Evolutionary conservation across 805 yeast genomes (phyloP).

Genomic region (Lachancea fermentati): DNA sequence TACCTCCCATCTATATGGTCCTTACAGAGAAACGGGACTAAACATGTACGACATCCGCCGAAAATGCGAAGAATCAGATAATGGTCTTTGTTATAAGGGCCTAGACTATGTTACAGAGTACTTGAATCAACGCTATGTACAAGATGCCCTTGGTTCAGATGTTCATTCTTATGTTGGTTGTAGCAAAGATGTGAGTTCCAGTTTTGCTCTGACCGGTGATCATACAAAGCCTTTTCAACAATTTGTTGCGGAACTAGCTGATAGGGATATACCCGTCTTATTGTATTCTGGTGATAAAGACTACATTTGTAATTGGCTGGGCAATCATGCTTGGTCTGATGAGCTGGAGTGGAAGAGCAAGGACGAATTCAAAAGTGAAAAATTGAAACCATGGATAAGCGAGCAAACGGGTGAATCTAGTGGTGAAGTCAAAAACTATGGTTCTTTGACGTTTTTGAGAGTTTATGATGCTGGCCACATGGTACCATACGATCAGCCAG

Average conservation of each 20-base stretch:
- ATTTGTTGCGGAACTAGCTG: conserved; percentile 58
- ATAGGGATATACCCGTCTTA: conserved; percentile 63
- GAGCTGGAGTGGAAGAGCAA: conserved; percentile 55
- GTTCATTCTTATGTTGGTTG: conserved; percentile 63
- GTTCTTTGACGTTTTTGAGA: conserved; percentile 64
- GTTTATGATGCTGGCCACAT: conserved; percentile 77
- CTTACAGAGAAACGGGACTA: conserved; percentile 65
- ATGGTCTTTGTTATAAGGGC: conserved; percentile 60
- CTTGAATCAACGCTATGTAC: conserved; percentile 63
- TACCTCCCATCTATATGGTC: conserved; percentile 55
- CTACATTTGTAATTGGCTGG: conserved; percentile 83
- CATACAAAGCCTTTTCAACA: conserved; percentile 74
- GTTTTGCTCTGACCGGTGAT: conserved; percentile 71
- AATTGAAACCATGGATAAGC: conserved; percentile 35
- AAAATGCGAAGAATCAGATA: conserved; percentile 55
- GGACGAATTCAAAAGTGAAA: conserved; percentile 39
- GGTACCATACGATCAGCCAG: conserved; percentile 82
- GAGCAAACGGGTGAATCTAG: conserved; percentile 34
- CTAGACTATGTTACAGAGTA: conserved; percentile 60
- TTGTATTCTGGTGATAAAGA: conserved; percentile 86
- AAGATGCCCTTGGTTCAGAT: conserved; percentile 75
- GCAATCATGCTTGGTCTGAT: conserved; percentile 76
- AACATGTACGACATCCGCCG: conserved; percentile 78
- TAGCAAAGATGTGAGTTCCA: conserved; percentile 54
- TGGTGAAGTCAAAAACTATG: conserved; percentile 68